Percentiles rank a stretch among this genome's conserved stretches.
Evolutionary conservation across 2,329 filamentous ascomycete species (phyloP).

Genomic region (Fusarium paranaense): DNA sequence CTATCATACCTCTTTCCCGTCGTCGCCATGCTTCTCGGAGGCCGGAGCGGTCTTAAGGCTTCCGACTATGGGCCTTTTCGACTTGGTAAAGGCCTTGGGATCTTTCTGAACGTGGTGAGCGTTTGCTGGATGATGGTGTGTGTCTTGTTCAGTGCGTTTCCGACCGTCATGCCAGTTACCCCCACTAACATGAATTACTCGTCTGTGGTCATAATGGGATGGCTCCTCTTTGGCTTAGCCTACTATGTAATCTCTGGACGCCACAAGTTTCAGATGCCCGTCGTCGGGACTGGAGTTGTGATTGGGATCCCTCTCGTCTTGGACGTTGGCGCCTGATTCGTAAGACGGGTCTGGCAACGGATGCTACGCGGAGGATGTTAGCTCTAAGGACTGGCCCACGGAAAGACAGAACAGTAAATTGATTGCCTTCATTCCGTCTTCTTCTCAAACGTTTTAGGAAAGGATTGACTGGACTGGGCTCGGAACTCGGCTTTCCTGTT

Average conservation of each 20-base stretch:
- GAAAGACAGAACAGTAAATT: neutral
- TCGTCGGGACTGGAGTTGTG: neutral
- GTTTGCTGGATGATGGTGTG: neutral
- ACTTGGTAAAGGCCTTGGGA: neutral
- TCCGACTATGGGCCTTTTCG: neutral
- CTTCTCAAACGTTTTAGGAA: neutral
- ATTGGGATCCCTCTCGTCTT: neutral
- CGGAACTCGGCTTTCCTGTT: neutral
- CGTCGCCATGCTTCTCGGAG: neutral
- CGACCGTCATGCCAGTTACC: constrained; percentile 10
- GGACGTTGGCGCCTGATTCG: neutral
- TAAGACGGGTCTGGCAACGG: neutral
- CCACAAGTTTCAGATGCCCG: neutral
- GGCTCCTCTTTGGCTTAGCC: neutral
- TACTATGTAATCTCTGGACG: neutral
- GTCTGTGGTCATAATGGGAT: constrained; percentile 1
- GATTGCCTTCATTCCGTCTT: neutral
- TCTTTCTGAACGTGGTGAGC: neutral
- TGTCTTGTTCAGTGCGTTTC: constrained; percentile 5
- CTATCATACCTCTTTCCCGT: constrained; percentile 5
- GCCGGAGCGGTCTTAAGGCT: neutral
- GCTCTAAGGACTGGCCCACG: neutral
- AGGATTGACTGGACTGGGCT: neutral
- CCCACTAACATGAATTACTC: constrained; percentile 18
- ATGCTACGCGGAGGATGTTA: neutral